Conservation (phyloP, 2,329 filamentous ascomycete genomes). For the Paraphaeosphaeria minitans region DNA sequence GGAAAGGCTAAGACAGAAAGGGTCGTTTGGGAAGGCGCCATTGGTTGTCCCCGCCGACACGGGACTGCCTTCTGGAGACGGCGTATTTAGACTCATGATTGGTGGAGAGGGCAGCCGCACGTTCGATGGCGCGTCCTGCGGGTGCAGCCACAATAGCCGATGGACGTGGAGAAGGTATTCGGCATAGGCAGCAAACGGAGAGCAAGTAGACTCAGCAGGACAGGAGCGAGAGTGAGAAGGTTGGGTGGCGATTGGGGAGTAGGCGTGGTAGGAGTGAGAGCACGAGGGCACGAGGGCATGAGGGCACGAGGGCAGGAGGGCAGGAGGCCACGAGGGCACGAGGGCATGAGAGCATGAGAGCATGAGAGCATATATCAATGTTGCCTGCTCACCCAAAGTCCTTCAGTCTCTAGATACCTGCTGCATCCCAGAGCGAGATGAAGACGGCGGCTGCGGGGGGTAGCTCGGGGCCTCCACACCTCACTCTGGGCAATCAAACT, state of each 20-base stretch:
- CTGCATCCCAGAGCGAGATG: slow-evolving; percentile 35
- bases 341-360: too few species aligned
- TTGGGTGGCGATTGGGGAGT: neutral
- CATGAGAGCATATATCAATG: slow-evolving; percentile 21
- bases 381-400: slow-evolving; percentile 9
- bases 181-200: slow-evolving; percentile 14
- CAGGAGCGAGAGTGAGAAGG: slow-evolving; percentile 5
- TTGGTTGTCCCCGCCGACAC: slow-evolving; percentile 50
- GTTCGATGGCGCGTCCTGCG: slow-evolving; percentile 31
- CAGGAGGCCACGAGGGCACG: too few species aligned
- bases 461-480: slow-evolving; percentile 42
- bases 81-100: slow-evolving; percentile 48
- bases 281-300: too few species aligned
- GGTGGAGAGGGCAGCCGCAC: slow-evolving; percentile 40
- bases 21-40: slow-evolving; percentile 45
- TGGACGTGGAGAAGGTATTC: slow-evolving; percentile 12
- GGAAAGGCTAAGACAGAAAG: slow-evolving; percentile 49
- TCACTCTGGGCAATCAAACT: slow-evolving; percentile 34
- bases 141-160: slow-evolving; percentile 34
- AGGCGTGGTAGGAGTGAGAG: slow-evolving; percentile 1
- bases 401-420: slow-evolving; percentile 12
- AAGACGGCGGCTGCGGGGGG: slow-evolving; percentile 43
- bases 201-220: slow-evolving; percentile 8
- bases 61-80: slow-evolving; percentile 51
- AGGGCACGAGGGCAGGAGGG: too few species aligned